A percentile compares a stretch with the other conserved stretches of the same genome.
Evolutionary conservation across 78 protist species (phyloP).

Genomic region (Dictyostelium purpureum): DNA sequence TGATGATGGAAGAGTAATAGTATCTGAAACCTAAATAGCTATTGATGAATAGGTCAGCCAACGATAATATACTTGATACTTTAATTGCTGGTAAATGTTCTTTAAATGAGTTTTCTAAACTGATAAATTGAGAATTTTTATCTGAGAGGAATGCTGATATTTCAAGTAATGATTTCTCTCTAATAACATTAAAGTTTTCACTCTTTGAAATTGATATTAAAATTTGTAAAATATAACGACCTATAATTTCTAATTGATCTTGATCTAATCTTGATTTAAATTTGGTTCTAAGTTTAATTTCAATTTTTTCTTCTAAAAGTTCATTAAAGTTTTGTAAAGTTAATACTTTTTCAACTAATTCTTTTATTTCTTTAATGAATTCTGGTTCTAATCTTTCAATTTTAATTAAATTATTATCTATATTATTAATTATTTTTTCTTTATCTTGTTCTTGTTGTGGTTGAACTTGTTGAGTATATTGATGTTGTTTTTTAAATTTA

Average conservation of each 20-base stretch:
- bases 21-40: background rate
- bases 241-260: background rate
- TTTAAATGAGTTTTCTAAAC: too few relatives aligned
- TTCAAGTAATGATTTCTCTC: background rate
- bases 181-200: background rate
- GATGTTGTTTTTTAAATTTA: background rate
- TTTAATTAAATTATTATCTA: background rate
- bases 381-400: conserved; percentile 12
- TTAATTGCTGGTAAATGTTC: background rate
- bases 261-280: background rate
- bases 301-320: background rate
- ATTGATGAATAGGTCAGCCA: background rate
- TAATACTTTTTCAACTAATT: background rate
- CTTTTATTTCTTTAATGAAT: conserved; percentile 21
- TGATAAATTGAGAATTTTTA: too few relatives aligned
- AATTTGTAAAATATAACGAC: background rate
- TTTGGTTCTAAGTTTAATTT: background rate
- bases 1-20: background rate
- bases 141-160: too few relatives aligned
- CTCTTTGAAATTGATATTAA: background rate
- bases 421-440: background rate
- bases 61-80: background rate
- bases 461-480: background rate
- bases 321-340: background rate
- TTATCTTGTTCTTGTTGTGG: background rate